phyloP scores from a whole-genome alignment of 2,329 filamentous ascomycete species.

The Leptoxyphium fumago region DNA sequence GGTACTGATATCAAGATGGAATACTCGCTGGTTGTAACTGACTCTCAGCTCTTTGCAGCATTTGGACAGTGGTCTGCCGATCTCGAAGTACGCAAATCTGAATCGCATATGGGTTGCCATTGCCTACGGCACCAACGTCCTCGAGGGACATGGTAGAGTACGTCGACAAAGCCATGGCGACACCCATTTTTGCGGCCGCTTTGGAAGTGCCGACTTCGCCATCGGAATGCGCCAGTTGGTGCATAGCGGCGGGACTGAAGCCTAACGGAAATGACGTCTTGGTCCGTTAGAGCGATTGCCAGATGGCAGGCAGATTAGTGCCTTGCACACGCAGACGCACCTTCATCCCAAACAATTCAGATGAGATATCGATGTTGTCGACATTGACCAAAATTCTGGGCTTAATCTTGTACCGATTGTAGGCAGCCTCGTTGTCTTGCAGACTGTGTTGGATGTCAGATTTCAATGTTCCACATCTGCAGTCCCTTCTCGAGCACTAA shows the following conservation, averaged over 20 bases:
- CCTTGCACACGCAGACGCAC: conserved; percentile 2
- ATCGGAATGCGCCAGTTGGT: conserved; percentile 32
- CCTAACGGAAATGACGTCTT: conserved; percentile 29
- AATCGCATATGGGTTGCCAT: conserved; percentile 27
- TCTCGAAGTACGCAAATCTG: conserved; percentile 37
- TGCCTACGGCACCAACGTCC: conserved; percentile 23
- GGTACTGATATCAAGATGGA: no score
- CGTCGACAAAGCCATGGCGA: conserved; percentile 31
- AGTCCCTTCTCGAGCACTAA: background rate
- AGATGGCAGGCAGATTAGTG: background rate
- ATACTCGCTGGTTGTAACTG: no score
- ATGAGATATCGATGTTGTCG: conserved; percentile 18
- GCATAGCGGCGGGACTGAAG: conserved; percentile 34
- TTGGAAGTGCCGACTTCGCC: conserved; percentile 32
- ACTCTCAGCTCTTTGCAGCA: conserved; percentile 6
- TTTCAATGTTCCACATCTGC: background rate
- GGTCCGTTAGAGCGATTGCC: conserved; percentile 9
- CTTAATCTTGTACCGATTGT: conserved; percentile 22
- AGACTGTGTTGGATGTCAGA: background rate
- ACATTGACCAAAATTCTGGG: conserved; percentile 16
- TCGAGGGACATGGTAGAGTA: conserved; percentile 31
- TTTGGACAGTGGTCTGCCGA: conserved; percentile 21
- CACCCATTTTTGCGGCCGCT: conserved; percentile 25
- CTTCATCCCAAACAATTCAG: conserved; percentile 25
- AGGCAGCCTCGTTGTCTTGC: conserved; percentile 31